Evolutionary conservation across 176 grass and related monocot species (phyloP).

Genomic region (Bolboschoenus planiculmis): DNA sequence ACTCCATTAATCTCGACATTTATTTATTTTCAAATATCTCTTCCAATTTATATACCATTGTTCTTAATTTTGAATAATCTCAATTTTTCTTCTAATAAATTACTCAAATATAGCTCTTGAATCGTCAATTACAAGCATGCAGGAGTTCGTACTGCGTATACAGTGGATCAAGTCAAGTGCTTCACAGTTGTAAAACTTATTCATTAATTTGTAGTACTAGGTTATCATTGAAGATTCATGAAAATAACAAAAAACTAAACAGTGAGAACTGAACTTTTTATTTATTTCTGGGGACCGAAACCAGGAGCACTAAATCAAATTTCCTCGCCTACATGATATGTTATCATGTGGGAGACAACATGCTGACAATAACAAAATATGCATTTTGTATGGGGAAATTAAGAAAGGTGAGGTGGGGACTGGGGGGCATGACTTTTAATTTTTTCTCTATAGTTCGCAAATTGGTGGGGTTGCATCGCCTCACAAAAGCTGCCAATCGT

Average conservation of each 20-base stretch:
- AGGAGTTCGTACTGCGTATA: too few species aligned
- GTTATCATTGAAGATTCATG: background rate
- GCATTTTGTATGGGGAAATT: background rate
- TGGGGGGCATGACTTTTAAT: background rate
- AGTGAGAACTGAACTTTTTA: background rate
- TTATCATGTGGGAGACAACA: constrained; percentile 7
- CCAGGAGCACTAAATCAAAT: background rate
- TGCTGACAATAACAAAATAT: background rate
- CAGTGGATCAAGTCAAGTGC: background rate
- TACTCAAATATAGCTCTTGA: background rate
- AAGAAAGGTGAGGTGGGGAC: too few species aligned
- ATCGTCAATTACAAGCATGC: too few species aligned
- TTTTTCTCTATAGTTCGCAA: background rate
- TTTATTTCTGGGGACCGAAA: constrained; percentile 5
- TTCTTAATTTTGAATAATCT: background rate
- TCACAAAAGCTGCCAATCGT: background rate
- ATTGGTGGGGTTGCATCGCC: background rate
- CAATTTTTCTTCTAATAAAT: background rate
- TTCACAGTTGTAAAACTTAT: background rate
- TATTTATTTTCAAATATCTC: too few species aligned
- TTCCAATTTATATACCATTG: background rate
- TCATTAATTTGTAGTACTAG: background rate
- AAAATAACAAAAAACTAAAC: background rate
- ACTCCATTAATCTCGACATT: too few species aligned
- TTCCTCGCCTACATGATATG: constrained; percentile 6